A percentile compares a stretch with the other conserved stretches of the same genome.
phyloP scores from a whole-genome alignment of 2,329 filamentous ascomycete species.

The Pestalotiopsis sp. region DNA sequence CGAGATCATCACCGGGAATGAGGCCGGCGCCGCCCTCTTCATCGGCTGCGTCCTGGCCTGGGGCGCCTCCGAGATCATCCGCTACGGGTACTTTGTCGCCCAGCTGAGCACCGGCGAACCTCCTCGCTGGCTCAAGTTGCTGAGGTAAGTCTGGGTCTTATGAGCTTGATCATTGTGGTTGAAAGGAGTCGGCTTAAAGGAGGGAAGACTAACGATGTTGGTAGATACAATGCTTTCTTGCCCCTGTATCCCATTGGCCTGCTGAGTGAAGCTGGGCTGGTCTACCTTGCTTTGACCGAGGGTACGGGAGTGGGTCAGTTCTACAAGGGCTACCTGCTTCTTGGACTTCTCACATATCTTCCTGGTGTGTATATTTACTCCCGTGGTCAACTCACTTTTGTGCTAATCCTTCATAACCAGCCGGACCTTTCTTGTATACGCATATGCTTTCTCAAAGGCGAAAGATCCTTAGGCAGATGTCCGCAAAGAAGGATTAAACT shows the following conservation, averaged over 20 bases:
- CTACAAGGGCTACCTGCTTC: conserved; percentile 16
- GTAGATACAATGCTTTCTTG: conserved; percentile 65
- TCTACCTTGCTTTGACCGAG: conserved; percentile 39
- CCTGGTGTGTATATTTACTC: conserved; percentile 11
- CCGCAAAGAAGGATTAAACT: background rate
- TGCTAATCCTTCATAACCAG: background rate
- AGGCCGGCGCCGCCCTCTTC: conserved; percentile 46
- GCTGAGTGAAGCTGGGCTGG: conserved; percentile 61
- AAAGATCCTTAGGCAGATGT: conserved; percentile 6
- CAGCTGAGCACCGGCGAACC: conserved; percentile 47
- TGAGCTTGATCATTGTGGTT: background rate
- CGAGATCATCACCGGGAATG: conserved; percentile 34
- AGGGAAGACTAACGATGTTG: background rate
- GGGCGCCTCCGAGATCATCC: conserved; percentile 68
- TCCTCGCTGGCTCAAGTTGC: conserved; percentile 59
- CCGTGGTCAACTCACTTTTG: background rate
- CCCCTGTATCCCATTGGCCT: conserved; percentile 70
- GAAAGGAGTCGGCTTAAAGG: too few relatives aligned
- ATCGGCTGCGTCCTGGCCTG: conserved; percentile 63
- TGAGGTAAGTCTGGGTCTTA: conserved; percentile 38
- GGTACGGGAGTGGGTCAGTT: conserved; percentile 12
- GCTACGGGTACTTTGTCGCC: conserved; percentile 69
- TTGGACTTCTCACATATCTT: conserved; percentile 16
- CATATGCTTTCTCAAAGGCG: conserved; percentile 18
- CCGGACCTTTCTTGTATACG: conserved; percentile 14